These are phyloP conservation scores for Veloporphyrellus conicus DNA, from an alignment of 1,284 basidiomycete genomes.

Conservation along the genomic window DNA sequence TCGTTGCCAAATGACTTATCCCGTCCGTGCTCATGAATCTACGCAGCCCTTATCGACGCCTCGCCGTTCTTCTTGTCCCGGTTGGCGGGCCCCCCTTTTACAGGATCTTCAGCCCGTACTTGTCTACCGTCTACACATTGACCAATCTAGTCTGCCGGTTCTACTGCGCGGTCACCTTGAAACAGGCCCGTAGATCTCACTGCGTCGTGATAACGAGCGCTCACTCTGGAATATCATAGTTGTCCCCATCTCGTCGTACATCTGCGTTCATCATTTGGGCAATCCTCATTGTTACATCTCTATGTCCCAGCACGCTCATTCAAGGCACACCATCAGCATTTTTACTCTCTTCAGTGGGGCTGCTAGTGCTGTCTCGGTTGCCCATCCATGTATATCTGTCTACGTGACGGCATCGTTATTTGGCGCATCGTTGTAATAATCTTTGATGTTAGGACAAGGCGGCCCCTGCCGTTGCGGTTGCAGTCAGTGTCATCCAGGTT, in stretches of 20 bases:
- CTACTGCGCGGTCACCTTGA: constrained; percentile 63
- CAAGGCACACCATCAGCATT: constrained; percentile 49
- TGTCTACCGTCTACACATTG: constrained; percentile 62
- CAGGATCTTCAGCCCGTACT: constrained; percentile 64
- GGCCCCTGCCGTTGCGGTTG: constrained; percentile 66
- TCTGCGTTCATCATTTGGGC: constrained; percentile 42
- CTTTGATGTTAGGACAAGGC: constrained; percentile 72
- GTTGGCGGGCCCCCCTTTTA: constrained; percentile 49
- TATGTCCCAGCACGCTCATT: constrained; percentile 59
- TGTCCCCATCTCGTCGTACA: constrained; percentile 48
- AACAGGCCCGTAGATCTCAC: constrained; percentile 45
- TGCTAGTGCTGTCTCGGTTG: too few species aligned
- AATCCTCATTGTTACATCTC: constrained; percentile 47
- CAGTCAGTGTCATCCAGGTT: constrained; percentile 64
- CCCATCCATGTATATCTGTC: constrained; percentile 65
- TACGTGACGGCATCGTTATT: constrained; percentile 68
- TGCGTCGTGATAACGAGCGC: background rate
- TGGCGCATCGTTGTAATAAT: constrained; percentile 61
- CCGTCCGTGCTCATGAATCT: background rate
- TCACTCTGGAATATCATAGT: constrained; percentile 30
- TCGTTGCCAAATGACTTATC: background rate
- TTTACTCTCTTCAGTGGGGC: constrained; percentile 62
- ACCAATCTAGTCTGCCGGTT: constrained; percentile 64
- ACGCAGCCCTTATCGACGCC: constrained; percentile 67
- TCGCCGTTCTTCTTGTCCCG: constrained; percentile 69